Conservation (phyloP, 768 basidiomycete species). For the Boletales sp. region DNA sequence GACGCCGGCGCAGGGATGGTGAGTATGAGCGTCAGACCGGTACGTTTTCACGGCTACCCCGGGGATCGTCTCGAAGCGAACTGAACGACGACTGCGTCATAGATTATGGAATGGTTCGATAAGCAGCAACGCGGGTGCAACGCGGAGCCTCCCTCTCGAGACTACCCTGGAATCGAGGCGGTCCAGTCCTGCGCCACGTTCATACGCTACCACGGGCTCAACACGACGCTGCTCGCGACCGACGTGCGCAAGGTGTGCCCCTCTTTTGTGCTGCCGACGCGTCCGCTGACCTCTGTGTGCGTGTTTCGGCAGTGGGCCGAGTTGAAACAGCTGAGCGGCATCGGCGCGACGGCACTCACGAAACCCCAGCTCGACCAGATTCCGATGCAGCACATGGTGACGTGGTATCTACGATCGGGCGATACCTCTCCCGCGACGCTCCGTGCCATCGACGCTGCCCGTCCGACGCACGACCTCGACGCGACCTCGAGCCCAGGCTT, state of each 20-base stretch:
- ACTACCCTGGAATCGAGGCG: constrained; percentile 43
- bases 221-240: constrained; percentile 39
- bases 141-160: neutral
- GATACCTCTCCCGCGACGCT: constrained; percentile 27
- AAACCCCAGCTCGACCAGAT: constrained; percentile 37
- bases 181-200: constrained; percentile 46
- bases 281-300: no score
- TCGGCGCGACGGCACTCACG: constrained; percentile 43
- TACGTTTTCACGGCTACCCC: constrained; percentile 29
- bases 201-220: constrained; percentile 38
- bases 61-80: neutral
- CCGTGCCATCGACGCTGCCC: constrained; percentile 32
- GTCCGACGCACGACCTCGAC: no score
- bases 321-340: constrained; percentile 37
- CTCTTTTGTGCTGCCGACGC: no score
- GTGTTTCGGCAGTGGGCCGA: constrained; percentile 35
- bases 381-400: constrained; percentile 28
- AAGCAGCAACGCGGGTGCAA: constrained; percentile 18
- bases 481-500: no score
- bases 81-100: constrained; percentile 4
- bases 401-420: constrained; percentile 25
- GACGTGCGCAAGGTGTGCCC: constrained; percentile 38
- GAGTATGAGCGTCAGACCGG: constrained; percentile 48
- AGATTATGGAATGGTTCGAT: constrained; percentile 46
- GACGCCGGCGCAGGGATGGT: constrained; percentile 48